A percentile compares a stretch with the other conserved stretches of the same genome.
phyloP scores from a whole-genome alignment of 306 rosid genomes.

The Rosa lucieae region DNA sequence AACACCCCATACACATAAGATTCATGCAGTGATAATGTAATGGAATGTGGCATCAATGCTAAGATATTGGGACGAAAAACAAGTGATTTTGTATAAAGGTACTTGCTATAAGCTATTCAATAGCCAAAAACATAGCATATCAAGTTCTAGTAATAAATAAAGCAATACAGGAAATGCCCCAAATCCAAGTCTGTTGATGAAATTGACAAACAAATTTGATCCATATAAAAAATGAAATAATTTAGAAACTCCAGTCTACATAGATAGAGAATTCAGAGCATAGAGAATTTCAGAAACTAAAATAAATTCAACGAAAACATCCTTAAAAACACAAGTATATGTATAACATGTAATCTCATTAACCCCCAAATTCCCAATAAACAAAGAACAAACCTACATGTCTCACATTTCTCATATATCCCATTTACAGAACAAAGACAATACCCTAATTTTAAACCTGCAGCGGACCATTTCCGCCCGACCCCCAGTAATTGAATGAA shows the following conservation, averaged over 20 bases:
- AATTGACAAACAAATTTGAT: neutral
- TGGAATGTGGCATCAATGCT: too few relatives aligned
- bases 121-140: too few relatives aligned
- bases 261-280: constrained; percentile 7
- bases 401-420: constrained; percentile 42
- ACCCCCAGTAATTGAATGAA: constrained; percentile 55
- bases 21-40: too few relatives aligned
- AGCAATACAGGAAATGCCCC: too few relatives aligned
- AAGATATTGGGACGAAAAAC: too few relatives aligned
- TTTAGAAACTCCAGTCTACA: neutral
- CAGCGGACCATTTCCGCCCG: constrained; percentile 35
- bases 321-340: constrained; percentile 29
- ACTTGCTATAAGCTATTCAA: too few relatives aligned
- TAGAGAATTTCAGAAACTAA: constrained; percentile 21
- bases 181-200: neutral
- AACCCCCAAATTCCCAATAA: constrained; percentile 18
- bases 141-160: too few relatives aligned
- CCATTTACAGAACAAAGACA: constrained; percentile 75
- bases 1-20: too few relatives aligned
- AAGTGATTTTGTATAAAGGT: too few relatives aligned
- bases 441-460: constrained; percentile 41
- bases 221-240: neutral
- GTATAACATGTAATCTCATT: constrained; percentile 32
- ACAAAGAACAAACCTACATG: constrained; percentile 41
- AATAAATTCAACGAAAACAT: constrained; percentile 28